Conservation (phyloP, 495 filamentous ascomycete genomes). For the Pseudomonodictys pantanalensis region DNA sequence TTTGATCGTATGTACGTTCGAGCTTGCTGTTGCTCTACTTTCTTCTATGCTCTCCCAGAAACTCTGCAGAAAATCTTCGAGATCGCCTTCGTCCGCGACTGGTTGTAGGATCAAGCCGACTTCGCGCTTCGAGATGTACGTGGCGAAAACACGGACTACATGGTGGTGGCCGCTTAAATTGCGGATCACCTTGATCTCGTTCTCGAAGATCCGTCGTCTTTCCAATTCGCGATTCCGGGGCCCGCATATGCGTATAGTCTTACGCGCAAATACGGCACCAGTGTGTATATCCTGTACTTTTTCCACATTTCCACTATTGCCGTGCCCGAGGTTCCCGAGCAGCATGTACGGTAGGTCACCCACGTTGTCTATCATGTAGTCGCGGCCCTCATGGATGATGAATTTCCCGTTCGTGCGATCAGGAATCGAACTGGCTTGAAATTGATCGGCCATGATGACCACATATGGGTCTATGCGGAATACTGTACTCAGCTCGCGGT, state of each 20-base stretch:
- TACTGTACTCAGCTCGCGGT: too few relatives aligned
- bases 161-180: neutral
- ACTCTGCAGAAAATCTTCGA: neutral
- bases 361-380: neutral
- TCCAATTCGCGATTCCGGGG: neutral
- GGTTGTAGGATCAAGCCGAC: slow-evolving; percentile 3
- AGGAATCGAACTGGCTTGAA: too few relatives aligned
- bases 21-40: neutral
- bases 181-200: slow-evolving; percentile 6
- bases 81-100: slow-evolving; percentile 5
- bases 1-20: neutral
- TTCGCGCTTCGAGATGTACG: slow-evolving; percentile 2
- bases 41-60: neutral
- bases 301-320: neutral
- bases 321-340: neutral
- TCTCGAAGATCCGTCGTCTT: neutral
- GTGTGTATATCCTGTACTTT: slow-evolving; percentile 4
- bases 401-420: slow-evolving; percentile 2
- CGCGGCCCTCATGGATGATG: slow-evolving; percentile 1
- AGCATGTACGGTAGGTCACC: neutral
- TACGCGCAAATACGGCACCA: neutral
- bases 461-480: too few relatives aligned
- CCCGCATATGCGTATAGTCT: neutral
- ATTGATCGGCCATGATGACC: too few relatives aligned
- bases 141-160: slow-evolving; percentile 8